Evolutionary conservation across 83 land plant species (phyloP).

Genomic region (Isoetes engelmannii): DNA sequence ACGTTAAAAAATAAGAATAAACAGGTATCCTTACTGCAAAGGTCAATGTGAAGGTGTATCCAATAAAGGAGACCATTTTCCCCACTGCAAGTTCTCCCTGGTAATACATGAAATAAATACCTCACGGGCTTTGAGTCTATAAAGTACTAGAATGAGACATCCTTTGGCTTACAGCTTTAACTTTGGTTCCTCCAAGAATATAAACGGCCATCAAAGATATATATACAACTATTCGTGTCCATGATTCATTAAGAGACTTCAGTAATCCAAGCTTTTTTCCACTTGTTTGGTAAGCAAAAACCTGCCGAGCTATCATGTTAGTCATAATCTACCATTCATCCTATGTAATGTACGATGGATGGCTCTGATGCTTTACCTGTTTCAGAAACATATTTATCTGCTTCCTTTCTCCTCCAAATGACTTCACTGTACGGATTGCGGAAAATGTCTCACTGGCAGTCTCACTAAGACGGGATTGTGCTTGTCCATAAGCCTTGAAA

Average conservation of each 20-base stretch:
- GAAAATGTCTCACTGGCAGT: slow-evolving; percentile 89
- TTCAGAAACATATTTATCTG: slow-evolving; percentile 72
- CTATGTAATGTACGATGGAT: not conserved
- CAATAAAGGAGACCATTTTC: slow-evolving; percentile 92
- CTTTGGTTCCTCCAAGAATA: slow-evolving; percentile 92
- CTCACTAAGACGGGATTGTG: slow-evolving; percentile 66
- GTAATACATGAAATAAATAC: slow-evolving; percentile 11
- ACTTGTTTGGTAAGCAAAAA: slow-evolving; percentile 59
- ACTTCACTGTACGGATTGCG: slow-evolving; percentile 90
- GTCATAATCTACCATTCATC: not conserved
- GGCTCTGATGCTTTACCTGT: slow-evolving; percentile 39
- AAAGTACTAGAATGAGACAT: not conserved
- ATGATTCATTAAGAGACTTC: slow-evolving; percentile 82
- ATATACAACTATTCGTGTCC: slow-evolving; percentile 79
- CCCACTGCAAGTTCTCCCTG: slow-evolving; percentile 96
- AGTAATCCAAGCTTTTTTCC: slow-evolving; percentile 79
- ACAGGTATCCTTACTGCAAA: slow-evolving; percentile 77
- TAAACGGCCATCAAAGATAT: slow-evolving; percentile 80
- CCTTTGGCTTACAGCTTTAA: slow-evolving; percentile 64
- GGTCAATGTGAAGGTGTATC: slow-evolving; percentile 93
- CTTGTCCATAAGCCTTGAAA: slow-evolving; percentile 80
- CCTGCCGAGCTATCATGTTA: slow-evolving; percentile 11
- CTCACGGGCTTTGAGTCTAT: not conserved
- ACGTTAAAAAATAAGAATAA: not conserved
- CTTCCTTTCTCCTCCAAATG: slow-evolving; percentile 90